Percentiles rank a stretch among this genome's conserved stretches.
Conservation (phyloP, 2,329 filamentous ascomycete genomes). For the Sporothrix protearum region DNA sequence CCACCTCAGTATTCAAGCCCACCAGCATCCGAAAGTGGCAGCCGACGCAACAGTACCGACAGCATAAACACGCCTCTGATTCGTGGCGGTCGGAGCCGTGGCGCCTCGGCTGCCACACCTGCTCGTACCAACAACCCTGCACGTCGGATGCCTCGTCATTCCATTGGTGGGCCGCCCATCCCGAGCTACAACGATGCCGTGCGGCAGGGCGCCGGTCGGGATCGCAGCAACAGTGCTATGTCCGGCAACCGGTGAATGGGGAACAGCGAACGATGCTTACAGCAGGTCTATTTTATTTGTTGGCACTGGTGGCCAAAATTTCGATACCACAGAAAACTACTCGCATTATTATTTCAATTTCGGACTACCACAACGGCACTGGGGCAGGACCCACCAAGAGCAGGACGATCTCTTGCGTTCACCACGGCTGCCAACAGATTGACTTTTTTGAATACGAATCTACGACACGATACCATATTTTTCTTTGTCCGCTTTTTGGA, state of each 20-base stretch:
- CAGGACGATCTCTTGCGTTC: slow-evolving; percentile 3
- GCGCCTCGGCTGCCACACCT: slow-evolving; percentile 46
- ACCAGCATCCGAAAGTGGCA: slow-evolving; percentile 55
- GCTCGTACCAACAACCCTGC: slow-evolving; percentile 23
- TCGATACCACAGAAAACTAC: not conserved
- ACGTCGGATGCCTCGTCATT: slow-evolving; percentile 18
- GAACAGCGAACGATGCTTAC: not conserved
- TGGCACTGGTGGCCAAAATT: slow-evolving; percentile 16
- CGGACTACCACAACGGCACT: not conserved
- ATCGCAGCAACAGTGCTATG: slow-evolving; percentile 43
- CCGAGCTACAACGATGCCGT: slow-evolving; percentile 79
- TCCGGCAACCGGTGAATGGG: slow-evolving; percentile 6
- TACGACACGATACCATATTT: slow-evolving; percentile 30
- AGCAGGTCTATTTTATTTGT: not conserved
- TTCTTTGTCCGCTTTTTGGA: slow-evolving; percentile 11
- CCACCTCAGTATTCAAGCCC: slow-evolving; percentile 70
- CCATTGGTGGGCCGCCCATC: slow-evolving; percentile 57
- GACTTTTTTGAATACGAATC: slow-evolving; percentile 25
- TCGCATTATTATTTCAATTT: not conserved
- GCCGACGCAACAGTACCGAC: slow-evolving; percentile 55
- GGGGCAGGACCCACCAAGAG: slow-evolving; percentile 11
- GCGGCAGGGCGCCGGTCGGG: slow-evolving; percentile 48
- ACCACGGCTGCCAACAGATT: not conserved
- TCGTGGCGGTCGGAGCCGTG: slow-evolving; percentile 48
- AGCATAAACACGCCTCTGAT: slow-evolving; percentile 55